These are phyloP conservation scores for Coix lacrymajobi DNA, from an alignment of 176 grass and related monocot species.

Conservation along the genomic window DNA sequence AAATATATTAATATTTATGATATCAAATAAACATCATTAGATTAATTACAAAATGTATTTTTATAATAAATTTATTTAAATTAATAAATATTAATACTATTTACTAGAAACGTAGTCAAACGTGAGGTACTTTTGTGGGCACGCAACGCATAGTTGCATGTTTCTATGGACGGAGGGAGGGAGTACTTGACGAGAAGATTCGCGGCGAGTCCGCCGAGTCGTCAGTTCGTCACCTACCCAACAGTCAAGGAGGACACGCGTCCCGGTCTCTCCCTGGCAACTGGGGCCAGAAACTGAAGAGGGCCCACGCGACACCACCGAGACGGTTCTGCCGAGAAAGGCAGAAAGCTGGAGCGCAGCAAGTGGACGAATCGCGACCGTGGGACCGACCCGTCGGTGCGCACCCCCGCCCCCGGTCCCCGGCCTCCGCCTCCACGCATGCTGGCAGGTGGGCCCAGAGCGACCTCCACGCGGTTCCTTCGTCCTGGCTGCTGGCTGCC, in stretches of 20 bases:
- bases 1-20: no score
- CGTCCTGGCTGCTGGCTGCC: neutral
- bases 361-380: neutral
- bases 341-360: conserved; percentile 5
- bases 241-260: no score
- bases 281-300: neutral
- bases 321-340: neutral
- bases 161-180: no score
- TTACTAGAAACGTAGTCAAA: no score
- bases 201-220: neutral
- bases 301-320: neutral
- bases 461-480: neutral
- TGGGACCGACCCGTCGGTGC: conserved; percentile 12
- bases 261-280: neutral
- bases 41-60: no score
- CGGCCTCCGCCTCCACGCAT: neutral
- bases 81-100: no score
- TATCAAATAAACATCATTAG: no score
- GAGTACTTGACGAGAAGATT: conserved; percentile 26
- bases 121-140: no score
- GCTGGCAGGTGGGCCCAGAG: neutral
- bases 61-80: no score
- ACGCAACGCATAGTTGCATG: no score
- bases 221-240: no score
- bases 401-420: no score